Base-by-base conservation (phyloP, 1,284 basidiomycete species). In the Ustilago curta region DNA sequence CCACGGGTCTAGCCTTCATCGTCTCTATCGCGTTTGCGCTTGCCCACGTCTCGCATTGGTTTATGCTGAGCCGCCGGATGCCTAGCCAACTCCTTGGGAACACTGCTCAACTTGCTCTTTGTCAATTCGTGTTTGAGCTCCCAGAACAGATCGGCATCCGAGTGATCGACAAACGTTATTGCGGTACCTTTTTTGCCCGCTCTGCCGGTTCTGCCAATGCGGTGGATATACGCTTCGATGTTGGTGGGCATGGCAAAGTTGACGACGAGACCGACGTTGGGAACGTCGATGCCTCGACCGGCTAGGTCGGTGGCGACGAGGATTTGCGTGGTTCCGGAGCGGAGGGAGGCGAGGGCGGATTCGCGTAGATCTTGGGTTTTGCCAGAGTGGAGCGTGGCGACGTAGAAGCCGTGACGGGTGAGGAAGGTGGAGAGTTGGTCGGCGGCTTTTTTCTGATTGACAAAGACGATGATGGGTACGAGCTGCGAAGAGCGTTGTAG, bases 381-480 rank as follows among this genome's bases (percentile, higher is more conserved):
- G 66, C 95, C 96, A 5, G 95, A 97, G 85, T 99, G 97, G 74
- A 99, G 85, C 0, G 94, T 95, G 9, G 93, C 90, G 0, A 92
- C 91, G 70, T 88, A 91, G 91, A 93, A 95, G 1, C 93, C 93
- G 40, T 91, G 91, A 59, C 93, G 91, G 56, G 91, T 90, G 8
- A 99, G 88, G 82, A 97, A 95, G 85, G 93, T 93, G 42, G 93
- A 92, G 23, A 99, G 92, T 90, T 93, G 92, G 83, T 99, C 96
- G 48, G 95, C 96, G 7, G 93, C 95, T 88, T 96, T 96, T 88
- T 98, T 99, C 86, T 98, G 95, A 86, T 98, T 99, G 88, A 97
- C 95, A 86, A 99, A 99, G 14, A 96, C 93, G 76, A 99, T 99
- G 82, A 99, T 98, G 1, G 97, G 97, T 27, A 96, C 90, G 27